Base-by-base conservation (phyloP, 768 basidiomycete species). In the Cystofilobasidium ferigula region DNA sequence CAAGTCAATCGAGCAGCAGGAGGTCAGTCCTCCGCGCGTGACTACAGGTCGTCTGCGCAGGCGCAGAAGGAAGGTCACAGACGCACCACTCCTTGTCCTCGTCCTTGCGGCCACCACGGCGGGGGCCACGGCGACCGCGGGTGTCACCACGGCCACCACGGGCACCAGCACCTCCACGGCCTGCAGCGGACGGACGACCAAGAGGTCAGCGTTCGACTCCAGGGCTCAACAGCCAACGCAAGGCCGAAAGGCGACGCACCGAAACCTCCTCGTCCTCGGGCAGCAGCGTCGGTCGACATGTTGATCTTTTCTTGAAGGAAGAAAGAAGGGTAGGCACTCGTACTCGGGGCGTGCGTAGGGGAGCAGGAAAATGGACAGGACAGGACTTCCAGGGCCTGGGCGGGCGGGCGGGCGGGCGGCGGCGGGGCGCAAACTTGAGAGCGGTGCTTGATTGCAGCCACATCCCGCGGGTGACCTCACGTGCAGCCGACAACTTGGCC, bases 81-180 rank as follows among this genome's bases (percentile, higher is more conserved):
- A 78, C 81, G 78, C 77, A 95, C 94, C 95, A 98, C 78, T 98
- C 95, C 82, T 98, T 97, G 81, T 98, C 95, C 78, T 98, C 95
- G 75, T 99, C 95, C 82, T 95, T 97, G 82, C 91, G 90, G 67
- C 89, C 89, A 65, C 94, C 95, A 72, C 94, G 87, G 73, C 95
- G 86, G 72, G 90, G 88, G 58, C 93, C 84, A 69, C 85, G 79
- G 73, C 86, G 82, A 57, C 83, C 78, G 22, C 82, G 81, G 69
- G 82, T 76, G 42, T 81, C 87, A 22, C 72, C 63, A 63, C 76
- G 68, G 43, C 74, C 74, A 61, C 75, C 66, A 62, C 66, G 70
- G 64, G 43, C 64, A 35, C 64, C 64, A 34, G 64, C 64, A 65
- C 64, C 64, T 58, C 64, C 64, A 51, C 64, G 64, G 43, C 64